Percentiles rank a stretch among this genome's conserved stretches.
phyloP scores from a whole-genome alignment of 345 rosid species.

The Stellera chamaejasme region DNA sequence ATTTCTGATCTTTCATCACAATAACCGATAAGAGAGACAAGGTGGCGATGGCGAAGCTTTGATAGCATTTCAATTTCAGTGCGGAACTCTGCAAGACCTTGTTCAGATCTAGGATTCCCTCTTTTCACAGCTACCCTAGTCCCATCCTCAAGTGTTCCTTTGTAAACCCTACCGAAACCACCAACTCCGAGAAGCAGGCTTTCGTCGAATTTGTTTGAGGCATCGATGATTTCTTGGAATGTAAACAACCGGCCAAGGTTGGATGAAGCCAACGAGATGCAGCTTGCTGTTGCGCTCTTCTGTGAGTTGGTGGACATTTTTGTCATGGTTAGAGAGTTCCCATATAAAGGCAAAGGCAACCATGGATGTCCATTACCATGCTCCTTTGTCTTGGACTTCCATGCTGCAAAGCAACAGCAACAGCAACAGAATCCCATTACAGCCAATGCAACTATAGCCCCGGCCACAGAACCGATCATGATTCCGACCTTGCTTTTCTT shows the following conservation, averaged over 20 bases:
- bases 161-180: conserved; percentile 93
- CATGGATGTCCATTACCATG: conserved; percentile 53
- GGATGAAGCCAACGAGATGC: conserved; percentile 70
- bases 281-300: conserved; percentile 84
- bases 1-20: conserved; percentile 96
- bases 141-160: conserved; percentile 87
- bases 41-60: conserved; percentile 93
- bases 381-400: conserved; percentile 45
- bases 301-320: conserved; percentile 77
- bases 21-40: conserved; percentile 95
- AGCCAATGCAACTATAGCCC: conserved; percentile 33
- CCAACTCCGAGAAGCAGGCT: conserved; percentile 88
- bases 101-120: conserved; percentile 99
- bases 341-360: conserved; percentile 87
- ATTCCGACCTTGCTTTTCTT: conserved; percentile 26
- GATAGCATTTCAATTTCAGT: conserved; percentile 98
- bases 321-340: conserved; percentile 81
- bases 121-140: conserved; percentile 88
- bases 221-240: conserved; percentile 88
- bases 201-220: conserved; percentile 92
- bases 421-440: conserved; percentile 54
- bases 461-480: conserved; percentile 43
- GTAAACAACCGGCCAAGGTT: conserved; percentile 78
- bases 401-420: conserved; percentile 48
- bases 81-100: conserved; percentile 96